A percentile compares a stretch with the other conserved stretches of the same genome.
Conservation (phyloP, 768 basidiomycete species). For the Xerocomus brunneocitrinus region DNA sequence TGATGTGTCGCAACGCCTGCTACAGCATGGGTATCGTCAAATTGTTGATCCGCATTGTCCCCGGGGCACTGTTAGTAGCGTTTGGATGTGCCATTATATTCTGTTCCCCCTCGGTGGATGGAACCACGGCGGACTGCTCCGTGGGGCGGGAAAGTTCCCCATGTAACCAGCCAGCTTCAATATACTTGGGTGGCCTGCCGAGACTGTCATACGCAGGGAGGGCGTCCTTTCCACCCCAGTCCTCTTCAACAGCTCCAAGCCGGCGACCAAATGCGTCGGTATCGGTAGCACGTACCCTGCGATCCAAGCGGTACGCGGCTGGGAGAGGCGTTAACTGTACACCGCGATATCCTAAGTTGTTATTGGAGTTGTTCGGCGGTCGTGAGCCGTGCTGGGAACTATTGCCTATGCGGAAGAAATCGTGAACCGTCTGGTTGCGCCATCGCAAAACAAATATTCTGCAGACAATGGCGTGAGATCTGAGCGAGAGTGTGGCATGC, state of each 20-base stretch:
- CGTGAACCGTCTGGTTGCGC: conserved; percentile 10
- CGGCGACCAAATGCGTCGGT: conserved; percentile 41
- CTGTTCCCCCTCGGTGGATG: background rate
- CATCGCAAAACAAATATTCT: conserved; percentile 25
- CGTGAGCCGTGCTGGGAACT: conserved; percentile 1
- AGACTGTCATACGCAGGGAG: conserved; percentile 45
- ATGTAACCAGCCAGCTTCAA: conserved; percentile 18
- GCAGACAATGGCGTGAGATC: conserved; percentile 1
- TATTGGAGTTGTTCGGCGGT: background rate
- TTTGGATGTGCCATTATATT: background rate
- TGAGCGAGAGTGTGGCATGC: background rate
- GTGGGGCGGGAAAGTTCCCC: background rate
- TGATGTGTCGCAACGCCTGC: background rate
- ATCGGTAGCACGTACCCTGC: conserved; percentile 33
- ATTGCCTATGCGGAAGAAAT: conserved; percentile 19
- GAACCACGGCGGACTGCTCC: background rate
- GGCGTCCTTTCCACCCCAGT: conserved; percentile 38
- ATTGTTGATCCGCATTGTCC: background rate
- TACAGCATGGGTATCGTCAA: background rate
- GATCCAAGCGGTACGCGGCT: conserved; percentile 18
- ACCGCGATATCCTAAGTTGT: conserved; percentile 12
- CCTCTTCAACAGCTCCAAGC: conserved; percentile 28
- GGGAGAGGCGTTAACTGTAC: conserved; percentile 19
- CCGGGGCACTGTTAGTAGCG: too few relatives aligned
- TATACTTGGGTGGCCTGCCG: conserved; percentile 47